phyloP scores from a whole-genome alignment of 1,284 basidiomycete species.

The Pterulicium gracile region DNA sequence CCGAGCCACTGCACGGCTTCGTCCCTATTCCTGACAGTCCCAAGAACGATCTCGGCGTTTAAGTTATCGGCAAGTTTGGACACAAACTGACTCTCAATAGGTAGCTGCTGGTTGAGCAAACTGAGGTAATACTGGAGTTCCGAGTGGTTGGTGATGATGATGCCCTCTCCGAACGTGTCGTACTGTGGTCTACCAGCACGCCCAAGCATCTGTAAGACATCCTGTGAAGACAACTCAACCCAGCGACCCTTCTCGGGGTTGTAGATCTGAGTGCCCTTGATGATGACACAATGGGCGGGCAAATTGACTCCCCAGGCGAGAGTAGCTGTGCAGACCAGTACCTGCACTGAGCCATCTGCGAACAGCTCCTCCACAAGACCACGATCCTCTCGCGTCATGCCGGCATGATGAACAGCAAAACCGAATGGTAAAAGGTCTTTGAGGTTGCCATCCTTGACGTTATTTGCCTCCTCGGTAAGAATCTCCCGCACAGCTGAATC shows the following conservation, averaged over 20 bases:
- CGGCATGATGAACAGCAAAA: constrained; percentile 98
- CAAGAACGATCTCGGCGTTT: constrained; percentile 96
- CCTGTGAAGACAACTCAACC: constrained; percentile 94
- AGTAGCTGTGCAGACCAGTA: constrained; percentile 94
- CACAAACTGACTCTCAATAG: constrained; percentile 96
- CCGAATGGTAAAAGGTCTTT: constrained; percentile 93
- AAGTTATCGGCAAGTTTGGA: constrained; percentile 90
- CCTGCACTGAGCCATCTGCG: constrained; percentile 86
- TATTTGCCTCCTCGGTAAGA: constrained; percentile 73
- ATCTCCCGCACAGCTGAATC: constrained; percentile 87
- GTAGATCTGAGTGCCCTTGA: constrained; percentile 99
- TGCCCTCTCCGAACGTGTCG: constrained; percentile 95
- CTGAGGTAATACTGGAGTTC: constrained; percentile 96
- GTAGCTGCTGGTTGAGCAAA: constrained; percentile 90
- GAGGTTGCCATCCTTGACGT: constrained; percentile 78
- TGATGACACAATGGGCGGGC: constrained; percentile 96
- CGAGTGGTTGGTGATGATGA: constrained; percentile 97
- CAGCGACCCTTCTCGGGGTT: constrained; percentile 98
- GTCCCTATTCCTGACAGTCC: constrained; percentile 90
- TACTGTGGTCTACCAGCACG: constrained; percentile 96
- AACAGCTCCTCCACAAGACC: constrained; percentile 93
- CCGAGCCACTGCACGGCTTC: constrained; percentile 98
- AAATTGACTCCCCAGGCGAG: constrained; percentile 99
- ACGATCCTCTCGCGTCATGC: constrained; percentile 93
- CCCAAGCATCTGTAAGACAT: constrained; percentile 98